Conservation (phyloP, 2,329 filamentous ascomycete species). For the Penicillium sp. region DNA sequence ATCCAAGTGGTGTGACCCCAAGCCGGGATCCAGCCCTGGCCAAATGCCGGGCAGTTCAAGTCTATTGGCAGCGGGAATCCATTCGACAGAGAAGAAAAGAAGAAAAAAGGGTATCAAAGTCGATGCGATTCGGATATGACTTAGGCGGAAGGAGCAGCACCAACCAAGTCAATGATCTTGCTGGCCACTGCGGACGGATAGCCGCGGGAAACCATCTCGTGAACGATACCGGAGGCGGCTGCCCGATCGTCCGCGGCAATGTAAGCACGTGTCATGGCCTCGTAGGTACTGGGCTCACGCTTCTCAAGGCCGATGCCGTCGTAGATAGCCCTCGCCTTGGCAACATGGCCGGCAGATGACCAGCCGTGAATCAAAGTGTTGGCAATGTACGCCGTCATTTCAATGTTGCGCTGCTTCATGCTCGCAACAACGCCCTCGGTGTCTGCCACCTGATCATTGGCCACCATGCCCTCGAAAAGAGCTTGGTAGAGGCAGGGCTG, state of each 20-base stretch:
- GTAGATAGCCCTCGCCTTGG: constrained; percentile 73
- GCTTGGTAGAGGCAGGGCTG: constrained; percentile 92
- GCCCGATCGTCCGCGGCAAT: constrained; percentile 75
- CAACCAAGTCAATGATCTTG: constrained; percentile 88
- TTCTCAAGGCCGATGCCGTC: constrained; percentile 67
- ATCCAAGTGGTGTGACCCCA: constrained; percentile 4
- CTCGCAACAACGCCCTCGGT: constrained; percentile 67
- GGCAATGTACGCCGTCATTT: constrained; percentile 94
- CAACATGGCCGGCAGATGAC: constrained; percentile 75
- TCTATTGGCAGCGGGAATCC: background rate
- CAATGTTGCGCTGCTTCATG: constrained; percentile 69
- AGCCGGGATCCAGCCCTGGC: constrained; percentile 32
- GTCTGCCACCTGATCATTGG: constrained; percentile 76
- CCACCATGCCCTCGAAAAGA: constrained; percentile 94
- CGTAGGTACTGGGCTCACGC: constrained; percentile 95
- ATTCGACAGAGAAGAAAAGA: constrained; percentile 8
- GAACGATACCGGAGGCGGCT: constrained; percentile 69
- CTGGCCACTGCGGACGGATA: constrained; percentile 88
- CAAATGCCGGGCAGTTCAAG: constrained; percentile 8
- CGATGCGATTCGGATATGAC: background rate
- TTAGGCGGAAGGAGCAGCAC: constrained; percentile 32
- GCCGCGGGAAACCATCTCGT: constrained; percentile 83
- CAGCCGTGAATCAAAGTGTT: constrained; percentile 98
- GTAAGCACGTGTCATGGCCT: constrained; percentile 94
- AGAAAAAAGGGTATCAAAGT: constrained; percentile 2